Evolutionary conservation across 352 stramenopile genomes (phyloP).

Genomic region (Phytopythium helicoides): DNA sequence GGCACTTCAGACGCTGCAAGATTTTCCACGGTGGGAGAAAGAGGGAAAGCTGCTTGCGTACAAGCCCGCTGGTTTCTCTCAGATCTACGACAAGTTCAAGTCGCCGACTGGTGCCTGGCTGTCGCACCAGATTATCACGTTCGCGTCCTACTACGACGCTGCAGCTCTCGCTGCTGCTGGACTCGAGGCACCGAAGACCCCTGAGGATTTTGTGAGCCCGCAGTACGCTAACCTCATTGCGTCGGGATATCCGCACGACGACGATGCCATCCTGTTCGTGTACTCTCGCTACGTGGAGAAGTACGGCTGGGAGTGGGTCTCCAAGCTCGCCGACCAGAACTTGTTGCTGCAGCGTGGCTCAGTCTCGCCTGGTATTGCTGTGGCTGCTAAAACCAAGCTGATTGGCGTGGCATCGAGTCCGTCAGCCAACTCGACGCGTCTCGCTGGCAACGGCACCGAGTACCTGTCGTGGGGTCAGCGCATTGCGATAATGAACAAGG

Average conservation of each 20-base stretch:
- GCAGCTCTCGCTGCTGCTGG: constrained; percentile 6
- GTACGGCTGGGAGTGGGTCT: constrained; percentile 28
- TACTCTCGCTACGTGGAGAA: constrained; percentile 43
- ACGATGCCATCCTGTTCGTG: constrained; percentile 49
- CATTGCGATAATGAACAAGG: constrained; percentile 18
- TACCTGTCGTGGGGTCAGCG: constrained; percentile 30
- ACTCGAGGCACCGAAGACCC: constrained; percentile 14
- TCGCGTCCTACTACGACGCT: constrained; percentile 41
- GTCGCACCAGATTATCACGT: constrained; percentile 36
- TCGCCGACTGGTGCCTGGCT: constrained; percentile 29
- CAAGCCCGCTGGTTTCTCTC: constrained; percentile 49
- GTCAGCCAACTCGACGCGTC: constrained; percentile 6
- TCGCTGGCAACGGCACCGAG: constrained; percentile 15
- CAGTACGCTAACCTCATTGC: constrained; percentile 36
- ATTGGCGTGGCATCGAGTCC: constrained; percentile 17
- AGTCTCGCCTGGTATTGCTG: constrained; percentile 6
- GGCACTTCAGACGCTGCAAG: constrained; percentile 49
- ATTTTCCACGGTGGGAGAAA: constrained; percentile 44
- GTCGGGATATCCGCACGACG: constrained; percentile 47
- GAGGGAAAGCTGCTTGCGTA: constrained; percentile 47
- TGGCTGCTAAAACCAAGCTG: constrained; percentile 9
- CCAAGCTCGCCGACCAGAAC: constrained; percentile 20
- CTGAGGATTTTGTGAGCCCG: constrained; percentile 26
- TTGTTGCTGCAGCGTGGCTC: constrained; percentile 15
- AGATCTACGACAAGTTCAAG: constrained; percentile 49